Evolutionary conservation across 495 filamentous ascomycete species (phyloP), one percentile per base, ranked within the genome.

Genomic region (Neohortaea acidophila): DNA sequence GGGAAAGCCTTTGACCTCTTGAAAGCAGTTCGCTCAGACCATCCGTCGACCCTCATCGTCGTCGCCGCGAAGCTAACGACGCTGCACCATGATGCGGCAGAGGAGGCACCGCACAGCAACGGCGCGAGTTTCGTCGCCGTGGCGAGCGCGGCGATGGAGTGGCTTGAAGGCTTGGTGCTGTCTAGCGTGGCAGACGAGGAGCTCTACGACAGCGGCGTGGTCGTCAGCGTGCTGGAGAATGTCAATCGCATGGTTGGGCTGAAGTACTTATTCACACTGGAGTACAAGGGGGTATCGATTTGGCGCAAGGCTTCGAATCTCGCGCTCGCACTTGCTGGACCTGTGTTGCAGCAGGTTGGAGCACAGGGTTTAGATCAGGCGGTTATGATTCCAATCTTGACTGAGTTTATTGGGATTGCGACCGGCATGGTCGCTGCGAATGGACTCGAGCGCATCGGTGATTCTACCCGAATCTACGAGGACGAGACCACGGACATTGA

Each of bases 401-500:
- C 61, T 17, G 60, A 67, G 15, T 66, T 78, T 22, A 65, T 80
- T 17, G 57, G 55, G 8, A 68, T 83, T 25, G 64, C 65, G 18
- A 67, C 68, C 32, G 70, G 65, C 15, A 75, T 84, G 42, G 60
- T 70, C 14, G 57, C 57, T 12, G 78, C 79, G 5, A 43, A 24
- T 12, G 38, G 34, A 10, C 2, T 42, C 1, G 27, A 32, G 12
- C 13, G 13, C 3, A 21, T 43, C 3, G 11, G 48, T 61, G 5
- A 48, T 52, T n/a, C 41, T 61, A 8, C 61, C 63, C 27, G 67
- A 77, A 21, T 50, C 53, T 13, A 63, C 58, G 14, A 42, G 22
- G 80, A 86, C 47, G 74, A 94, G 56, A 55, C 67, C 8, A 85
- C 87, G 51, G 91, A 97, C 53, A 79, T 92, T 14, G 51, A 68